These are phyloP conservation scores for Mallotus nudiflorus DNA, from an alignment of 345 rosid species.

Conservation along the genomic window DNA sequence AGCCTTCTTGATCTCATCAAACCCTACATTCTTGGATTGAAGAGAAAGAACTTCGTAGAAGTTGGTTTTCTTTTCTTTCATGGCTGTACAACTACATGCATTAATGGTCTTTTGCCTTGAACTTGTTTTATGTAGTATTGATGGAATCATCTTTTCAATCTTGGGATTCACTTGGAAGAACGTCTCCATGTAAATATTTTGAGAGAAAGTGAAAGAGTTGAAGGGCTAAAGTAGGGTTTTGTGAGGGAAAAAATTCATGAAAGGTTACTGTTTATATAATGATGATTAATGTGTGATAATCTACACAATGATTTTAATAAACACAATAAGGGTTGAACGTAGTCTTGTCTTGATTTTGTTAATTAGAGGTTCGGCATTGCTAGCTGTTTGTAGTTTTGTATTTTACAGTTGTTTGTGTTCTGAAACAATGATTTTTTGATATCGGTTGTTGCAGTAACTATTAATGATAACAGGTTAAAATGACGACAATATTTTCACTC, in stretches of 20 bases:
- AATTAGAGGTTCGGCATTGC: no score
- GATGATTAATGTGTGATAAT: no score
- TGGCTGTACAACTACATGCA: constrained; percentile 9
- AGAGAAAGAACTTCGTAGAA: constrained; percentile 43
- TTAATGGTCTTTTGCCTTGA: constrained; percentile 8
- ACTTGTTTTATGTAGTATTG: neutral
- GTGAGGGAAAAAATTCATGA: neutral
- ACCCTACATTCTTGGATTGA: constrained; percentile 26
- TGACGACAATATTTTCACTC: no score
- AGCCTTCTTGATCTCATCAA: constrained; percentile 45
- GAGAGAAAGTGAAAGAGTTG: neutral
- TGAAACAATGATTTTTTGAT: no score
- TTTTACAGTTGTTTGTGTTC: no score
- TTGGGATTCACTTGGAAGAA: neutral
- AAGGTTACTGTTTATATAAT: no score
- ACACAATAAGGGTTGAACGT: no score
- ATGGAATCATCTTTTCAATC: neutral
- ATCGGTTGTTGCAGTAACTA: no score
- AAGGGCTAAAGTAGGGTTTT: neutral
- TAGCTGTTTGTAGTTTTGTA: no score
- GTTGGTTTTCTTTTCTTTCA: neutral
- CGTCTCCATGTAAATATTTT: neutral
- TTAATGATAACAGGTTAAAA: no score
- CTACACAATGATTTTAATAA: no score
- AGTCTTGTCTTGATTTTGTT: no score